Evolutionary conservation across 805 yeast genomes (phyloP), one percentile per base, ranked within the genome.

Genomic region (Yamadazyma akitaensis): DNA sequence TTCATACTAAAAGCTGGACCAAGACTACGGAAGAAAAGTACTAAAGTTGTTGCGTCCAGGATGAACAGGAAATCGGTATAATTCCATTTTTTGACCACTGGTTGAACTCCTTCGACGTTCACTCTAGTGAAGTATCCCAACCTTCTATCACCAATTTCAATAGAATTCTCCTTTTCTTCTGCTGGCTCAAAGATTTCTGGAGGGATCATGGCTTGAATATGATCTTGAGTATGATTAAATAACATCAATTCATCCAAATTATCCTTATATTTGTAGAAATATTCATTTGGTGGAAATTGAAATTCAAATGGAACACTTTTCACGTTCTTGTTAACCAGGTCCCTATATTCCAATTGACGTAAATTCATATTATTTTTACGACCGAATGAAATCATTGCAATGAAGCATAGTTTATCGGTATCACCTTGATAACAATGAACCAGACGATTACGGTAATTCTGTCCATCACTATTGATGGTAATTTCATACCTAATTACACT

Each of bases 301-400:
- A 65, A 68, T 21, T 60, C 61, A 40, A 69, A 60, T 7, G 73
- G 73, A 2, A 55, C 57, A 14, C 51, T 55, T 47, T 59, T 61
- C 10, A 44, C 13, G 25, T 49, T 49, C 4, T 48, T 48, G 7
- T 51, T 58, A 9, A 56, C 53, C 24, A 51, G 53, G 5, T 51
- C 35, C 11, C 47, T 46, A 41, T 37, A 56, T 17, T 54, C 51
- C 25, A 50, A 34, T 12, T 50, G 49, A 1, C 60, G 51, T 34
- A 38, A 42, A 3, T 47, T 48, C 35, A 50, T 46, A 26, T 62
- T 56, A 51, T 70, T 69, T 43, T 55, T 59, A 37, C 51, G 54
- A 19, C 70, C 61, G 38, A 70, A 63, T 13, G 74, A 68, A 5
- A 66, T 53, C 59, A 67, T 68, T 33, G 66, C 63, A n/a, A 67